These are phyloP conservation scores for Eucalyptus sp. DNA, from an alignment of 345 rosid genomes.

Conservation along the genomic window DNA sequence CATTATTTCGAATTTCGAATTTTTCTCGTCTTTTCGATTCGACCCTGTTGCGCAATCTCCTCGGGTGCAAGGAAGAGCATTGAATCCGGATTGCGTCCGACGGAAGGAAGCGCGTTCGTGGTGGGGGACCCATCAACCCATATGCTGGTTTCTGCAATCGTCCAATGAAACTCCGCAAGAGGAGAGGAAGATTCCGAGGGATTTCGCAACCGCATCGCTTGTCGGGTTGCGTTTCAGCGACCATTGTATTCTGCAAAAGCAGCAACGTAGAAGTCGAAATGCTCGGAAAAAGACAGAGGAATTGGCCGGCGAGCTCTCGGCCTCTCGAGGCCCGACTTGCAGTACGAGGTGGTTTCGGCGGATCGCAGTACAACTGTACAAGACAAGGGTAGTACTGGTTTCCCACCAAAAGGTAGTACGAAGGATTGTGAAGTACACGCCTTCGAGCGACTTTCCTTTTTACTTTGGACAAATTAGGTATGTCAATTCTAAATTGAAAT, in stretches of 20 bases:
- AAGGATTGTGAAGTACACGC: neutral
- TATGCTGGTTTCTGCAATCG: neutral
- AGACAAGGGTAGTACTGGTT: neutral
- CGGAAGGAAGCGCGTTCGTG: neutral
- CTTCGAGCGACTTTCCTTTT: neutral
- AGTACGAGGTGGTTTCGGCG: neutral
- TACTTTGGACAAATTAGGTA: neutral
- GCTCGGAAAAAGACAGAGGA: neutral
- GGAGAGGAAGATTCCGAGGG: neutral
- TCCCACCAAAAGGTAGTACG: neutral
- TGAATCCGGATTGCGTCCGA: neutral
- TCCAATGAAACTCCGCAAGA: neutral
- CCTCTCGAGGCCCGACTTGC: neutral
- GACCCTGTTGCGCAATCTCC: neutral
- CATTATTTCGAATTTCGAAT: neutral
- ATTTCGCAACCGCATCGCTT: neutral
- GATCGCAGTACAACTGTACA: neutral
- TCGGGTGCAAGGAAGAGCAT: neutral
- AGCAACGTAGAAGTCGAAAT: neutral
- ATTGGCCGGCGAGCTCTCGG: neutral
- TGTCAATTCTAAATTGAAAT: neutral
- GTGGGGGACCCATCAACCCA: neutral
- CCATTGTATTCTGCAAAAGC: neutral
- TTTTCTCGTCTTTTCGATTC: neutral
- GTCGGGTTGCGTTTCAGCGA: neutral